These are phyloP conservation scores for Cercospora zeae-maydis DNA, from an alignment of 2,329 filamentous ascomycete species.

Conservation along the genomic window DNA sequence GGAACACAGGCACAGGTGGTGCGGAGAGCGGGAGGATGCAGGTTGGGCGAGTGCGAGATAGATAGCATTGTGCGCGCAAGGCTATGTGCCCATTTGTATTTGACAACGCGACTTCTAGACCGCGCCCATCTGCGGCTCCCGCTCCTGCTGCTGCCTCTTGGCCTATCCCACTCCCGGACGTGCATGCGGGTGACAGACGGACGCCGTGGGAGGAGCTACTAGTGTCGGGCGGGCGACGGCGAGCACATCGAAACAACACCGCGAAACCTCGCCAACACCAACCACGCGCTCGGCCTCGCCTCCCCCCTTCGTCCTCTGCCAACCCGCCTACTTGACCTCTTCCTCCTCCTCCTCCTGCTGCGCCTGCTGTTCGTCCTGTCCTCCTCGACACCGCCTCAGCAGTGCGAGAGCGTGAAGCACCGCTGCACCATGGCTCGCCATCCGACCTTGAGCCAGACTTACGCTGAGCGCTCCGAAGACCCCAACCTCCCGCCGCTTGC, in stretches of 20 bases:
- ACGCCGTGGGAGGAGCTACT: background rate
- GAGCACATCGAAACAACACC: background rate
- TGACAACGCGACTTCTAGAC: background rate
- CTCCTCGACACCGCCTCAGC: background rate
- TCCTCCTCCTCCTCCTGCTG: background rate
- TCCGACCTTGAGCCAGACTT: constrained; percentile 43
- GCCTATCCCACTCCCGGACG: background rate
- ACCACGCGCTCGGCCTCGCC: background rate
- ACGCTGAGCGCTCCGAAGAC: constrained; percentile 45
- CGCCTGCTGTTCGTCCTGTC: background rate
- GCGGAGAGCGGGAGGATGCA: background rate
- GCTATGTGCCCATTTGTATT: background rate
- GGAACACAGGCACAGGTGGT: background rate
- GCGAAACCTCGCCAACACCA: constrained; percentile 3
- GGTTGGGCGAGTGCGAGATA: background rate
- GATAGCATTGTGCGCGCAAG: background rate
- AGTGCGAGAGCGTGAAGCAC: background rate
- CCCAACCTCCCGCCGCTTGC: constrained; percentile 45
- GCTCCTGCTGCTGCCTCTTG: background rate
- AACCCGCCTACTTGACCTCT: background rate
- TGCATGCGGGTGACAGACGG: background rate
- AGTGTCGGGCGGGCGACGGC: background rate
- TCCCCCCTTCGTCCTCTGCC: background rate
- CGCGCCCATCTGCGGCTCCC: background rate
- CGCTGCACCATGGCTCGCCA: constrained; percentile 30